phyloP scores from a whole-genome alignment of 345 rosid species.

The Pistacia integerrima region DNA sequence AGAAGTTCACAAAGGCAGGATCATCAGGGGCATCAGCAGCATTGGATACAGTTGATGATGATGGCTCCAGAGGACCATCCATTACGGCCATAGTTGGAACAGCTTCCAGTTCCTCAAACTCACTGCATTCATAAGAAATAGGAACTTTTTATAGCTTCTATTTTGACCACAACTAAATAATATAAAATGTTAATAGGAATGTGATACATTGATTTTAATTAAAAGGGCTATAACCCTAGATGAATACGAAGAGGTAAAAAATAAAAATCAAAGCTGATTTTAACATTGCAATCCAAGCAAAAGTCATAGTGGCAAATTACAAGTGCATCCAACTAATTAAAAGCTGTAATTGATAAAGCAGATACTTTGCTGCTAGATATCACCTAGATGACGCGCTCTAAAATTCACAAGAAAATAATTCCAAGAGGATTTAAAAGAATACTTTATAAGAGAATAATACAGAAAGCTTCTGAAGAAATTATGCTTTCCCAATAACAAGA shows the following conservation, averaged over 20 bases:
- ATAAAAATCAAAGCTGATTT: neutral
- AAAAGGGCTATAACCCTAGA: neutral
- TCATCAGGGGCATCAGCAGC: slow-evolving; percentile 67
- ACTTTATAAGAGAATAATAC: too few species aligned
- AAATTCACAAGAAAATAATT: too few species aligned
- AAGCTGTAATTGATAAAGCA: too few species aligned
- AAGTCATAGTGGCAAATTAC: too few species aligned
- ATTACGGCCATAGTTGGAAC: slow-evolving; percentile 87
- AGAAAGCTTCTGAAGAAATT: too few species aligned
- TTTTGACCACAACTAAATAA: neutral
- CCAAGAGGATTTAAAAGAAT: too few species aligned
- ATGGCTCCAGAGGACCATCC: slow-evolving; percentile 89
- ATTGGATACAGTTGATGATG: slow-evolving; percentile 45
- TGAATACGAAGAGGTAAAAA: neutral
- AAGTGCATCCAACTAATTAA: too few species aligned
- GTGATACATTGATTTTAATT: neutral
- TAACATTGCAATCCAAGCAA: neutral
- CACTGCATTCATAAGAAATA: slow-evolving; percentile 45
- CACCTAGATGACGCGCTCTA: too few species aligned
- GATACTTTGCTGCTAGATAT: too few species aligned
- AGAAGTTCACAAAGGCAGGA: slow-evolving; percentile 83
- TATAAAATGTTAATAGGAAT: neutral
- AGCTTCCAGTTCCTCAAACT: slow-evolving; percentile 95
- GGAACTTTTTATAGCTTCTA: neutral
- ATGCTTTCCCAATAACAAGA: too few species aligned